Base-by-base conservation (phyloP, 2,329 filamentous ascomycete genomes). In the Phyllosticta citrichinensis region DNA sequence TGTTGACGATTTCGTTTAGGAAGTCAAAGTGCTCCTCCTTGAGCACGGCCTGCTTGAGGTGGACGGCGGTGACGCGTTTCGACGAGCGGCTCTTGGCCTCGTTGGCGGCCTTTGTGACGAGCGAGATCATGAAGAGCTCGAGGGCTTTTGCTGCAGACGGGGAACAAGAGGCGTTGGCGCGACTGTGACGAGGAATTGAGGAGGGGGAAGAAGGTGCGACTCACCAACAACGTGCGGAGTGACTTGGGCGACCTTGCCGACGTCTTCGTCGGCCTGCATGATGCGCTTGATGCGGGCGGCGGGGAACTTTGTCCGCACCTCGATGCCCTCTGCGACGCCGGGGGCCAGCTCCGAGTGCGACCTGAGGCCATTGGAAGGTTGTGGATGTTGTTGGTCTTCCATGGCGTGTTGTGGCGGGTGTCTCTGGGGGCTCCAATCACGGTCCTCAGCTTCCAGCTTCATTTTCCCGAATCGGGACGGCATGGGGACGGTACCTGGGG, bases 181-280 rank as follows among this genome's bases (percentile, higher is more conserved):
- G 22, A 22, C 2, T 22, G 53, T 55, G 54, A 56, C 52, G 50
- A 30, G 24, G 54, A n/a, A 22, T 22, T 22, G 22, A 33, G 17
- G 56, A 33, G 53, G 33, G 27, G 54, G 52, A 53, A 27, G 53
- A 50, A 62, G 20, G 52, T 58, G 51, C 53, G 22, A 78, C 83
- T 70, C 81, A 85, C 84, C 85, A 53, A 97, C 93, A 25, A 93
- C 94, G 61, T 96, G 95, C 17, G 93, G 93, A 0, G 94, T 97
- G 64, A 97, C 94, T 75, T 99, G 94, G 3, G 94, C 92, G 10
- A 99, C 94, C 77, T 99, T 99, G 64, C 94, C 94, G 0, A 99
- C 92, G 73, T 99, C 94, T 71, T 99, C 94, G 70, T 99, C 94
- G 11, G 93, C 93, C 76, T 99, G 94, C 94, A 99, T 97, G 69